These are phyloP conservation scores for Daldinia grandis DNA, from an alignment of 495 filamentous ascomycete genomes.

Conservation along the genomic window DNA sequence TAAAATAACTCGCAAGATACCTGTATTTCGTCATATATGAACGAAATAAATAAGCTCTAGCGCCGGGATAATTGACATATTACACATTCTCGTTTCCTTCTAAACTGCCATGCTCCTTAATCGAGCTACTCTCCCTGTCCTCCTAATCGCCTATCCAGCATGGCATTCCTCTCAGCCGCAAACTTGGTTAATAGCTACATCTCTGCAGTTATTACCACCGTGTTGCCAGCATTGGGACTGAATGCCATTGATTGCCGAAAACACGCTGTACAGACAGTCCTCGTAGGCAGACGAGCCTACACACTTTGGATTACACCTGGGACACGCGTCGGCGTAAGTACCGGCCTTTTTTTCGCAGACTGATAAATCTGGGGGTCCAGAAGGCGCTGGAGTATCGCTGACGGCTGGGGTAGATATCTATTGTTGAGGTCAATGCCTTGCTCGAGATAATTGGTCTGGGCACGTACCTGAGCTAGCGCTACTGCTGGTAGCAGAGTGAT, in stretches of 20 bases:
- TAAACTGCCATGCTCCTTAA: no score
- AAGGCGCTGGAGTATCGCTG: neutral
- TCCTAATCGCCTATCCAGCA: neutral
- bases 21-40: neutral
- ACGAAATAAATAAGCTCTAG: neutral
- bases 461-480: constrained; percentile 7
- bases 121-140: neutral
- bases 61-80: neutral
- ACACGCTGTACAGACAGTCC: constrained; percentile 13
- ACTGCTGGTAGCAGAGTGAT: neutral
- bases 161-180: neutral
- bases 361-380: constrained; percentile 8
- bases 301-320: constrained; percentile 3
- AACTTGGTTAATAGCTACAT: neutral
- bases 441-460: neutral
- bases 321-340: constrained; percentile 17
- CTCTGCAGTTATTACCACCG: constrained; percentile 13
- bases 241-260: constrained; percentile 11
- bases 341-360: constrained; percentile 15
- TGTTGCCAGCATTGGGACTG: constrained; percentile 23
- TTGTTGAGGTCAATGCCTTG: neutral
- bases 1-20: neutral
- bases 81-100: neutral
- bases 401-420: neutral
- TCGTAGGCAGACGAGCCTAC: constrained; percentile 1